Evolutionary conservation across 2,329 filamentous ascomycete genomes (phyloP).

Genomic region (Exophiala oligosperma): DNA sequence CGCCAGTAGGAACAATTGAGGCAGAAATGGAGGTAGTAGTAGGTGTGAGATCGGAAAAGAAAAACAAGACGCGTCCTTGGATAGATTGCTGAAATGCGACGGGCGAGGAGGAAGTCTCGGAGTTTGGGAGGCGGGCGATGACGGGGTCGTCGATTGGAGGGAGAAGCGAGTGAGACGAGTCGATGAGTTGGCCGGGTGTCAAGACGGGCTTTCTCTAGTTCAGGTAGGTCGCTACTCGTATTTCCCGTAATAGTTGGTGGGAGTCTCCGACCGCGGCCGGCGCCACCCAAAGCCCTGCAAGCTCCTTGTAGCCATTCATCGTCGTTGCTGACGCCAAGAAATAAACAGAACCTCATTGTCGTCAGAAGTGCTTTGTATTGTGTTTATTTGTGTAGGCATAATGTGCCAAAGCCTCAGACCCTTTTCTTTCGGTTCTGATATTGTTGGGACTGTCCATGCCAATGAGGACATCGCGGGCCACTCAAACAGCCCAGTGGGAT

Average conservation of each 20-base stretch:
- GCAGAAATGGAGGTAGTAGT: not conserved
- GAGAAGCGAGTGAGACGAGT: not conserved
- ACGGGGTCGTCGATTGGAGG: not conserved
- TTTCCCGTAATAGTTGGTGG: too few species aligned
- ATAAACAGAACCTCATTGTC: conserved; percentile 16
- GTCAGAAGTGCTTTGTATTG: conserved; percentile 3
- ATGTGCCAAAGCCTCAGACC: too few species aligned
- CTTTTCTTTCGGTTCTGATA: not conserved
- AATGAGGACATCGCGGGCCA: too few species aligned
- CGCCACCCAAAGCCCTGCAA: not conserved
- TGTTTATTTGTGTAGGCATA: not conserved
- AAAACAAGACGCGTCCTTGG: not conserved
- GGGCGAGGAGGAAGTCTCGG: not conserved
- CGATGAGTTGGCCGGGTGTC: conserved; percentile 4
- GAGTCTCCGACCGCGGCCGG: too few species aligned
- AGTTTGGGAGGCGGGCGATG: not conserved
- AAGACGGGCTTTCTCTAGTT: not conserved
- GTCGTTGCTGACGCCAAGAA: conserved; percentile 8
- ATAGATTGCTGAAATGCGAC: not conserved
- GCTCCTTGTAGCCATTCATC: conserved; percentile 7
- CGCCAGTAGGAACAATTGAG: not conserved
- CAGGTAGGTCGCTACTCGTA: too few species aligned
- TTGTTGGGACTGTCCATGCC: too few species aligned
- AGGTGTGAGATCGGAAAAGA: not conserved
- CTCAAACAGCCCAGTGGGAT: too few species aligned